Base-by-base conservation (phyloP, 768 basidiomycete species). In the Artomyces pyxidatus region DNA sequence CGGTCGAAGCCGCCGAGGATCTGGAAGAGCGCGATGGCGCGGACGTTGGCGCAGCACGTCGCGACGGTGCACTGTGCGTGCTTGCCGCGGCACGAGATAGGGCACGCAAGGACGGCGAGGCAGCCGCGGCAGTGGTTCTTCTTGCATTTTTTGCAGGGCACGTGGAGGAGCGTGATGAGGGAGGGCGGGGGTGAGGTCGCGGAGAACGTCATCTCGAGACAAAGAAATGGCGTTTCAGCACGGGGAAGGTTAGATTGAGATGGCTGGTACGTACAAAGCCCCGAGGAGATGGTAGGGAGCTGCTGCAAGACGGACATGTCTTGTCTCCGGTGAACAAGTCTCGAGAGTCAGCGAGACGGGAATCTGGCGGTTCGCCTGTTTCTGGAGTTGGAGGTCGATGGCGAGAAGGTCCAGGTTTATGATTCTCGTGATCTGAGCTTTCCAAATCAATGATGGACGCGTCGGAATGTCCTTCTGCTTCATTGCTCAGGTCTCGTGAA, bases 1-100 rank as follows among this genome's bases (percentile, higher is more conserved):
- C 67, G 61, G 59, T 77, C 77, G 49, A 80, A 73, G 9, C 67
- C 73, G 22, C 72, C 72, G 1, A 78, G 62, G 19, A 65, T 65
- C 54, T 78, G 75, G 48, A 74, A 78, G 17, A 78, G 56, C 4
- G 75, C 76, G n/a, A 78, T 67, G 9, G 72, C 73, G 26, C 77
- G 72, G 1, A 64, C 65, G 40, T 70, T 68, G 10, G 75, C 63
- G 55, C 76, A 78, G 59, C 77, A 78, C 3, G 58, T 58, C 26
- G 63, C 41, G 32, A 72, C 64, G 2, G 57, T 43, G 55, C 77
- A 78, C 35, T 62, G 65, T 32, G 62, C 64, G 6, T 57, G 41
- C 29, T 54, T 55, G 10, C 75, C 75, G 62, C 69, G 72, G 60
- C 77, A 79, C 2, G 63, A 57, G 11, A 52, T 32, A 6, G 64